Conservation (phyloP, 2,329 filamentous ascomycete species). For the Trichocomaceae sp. region DNA sequence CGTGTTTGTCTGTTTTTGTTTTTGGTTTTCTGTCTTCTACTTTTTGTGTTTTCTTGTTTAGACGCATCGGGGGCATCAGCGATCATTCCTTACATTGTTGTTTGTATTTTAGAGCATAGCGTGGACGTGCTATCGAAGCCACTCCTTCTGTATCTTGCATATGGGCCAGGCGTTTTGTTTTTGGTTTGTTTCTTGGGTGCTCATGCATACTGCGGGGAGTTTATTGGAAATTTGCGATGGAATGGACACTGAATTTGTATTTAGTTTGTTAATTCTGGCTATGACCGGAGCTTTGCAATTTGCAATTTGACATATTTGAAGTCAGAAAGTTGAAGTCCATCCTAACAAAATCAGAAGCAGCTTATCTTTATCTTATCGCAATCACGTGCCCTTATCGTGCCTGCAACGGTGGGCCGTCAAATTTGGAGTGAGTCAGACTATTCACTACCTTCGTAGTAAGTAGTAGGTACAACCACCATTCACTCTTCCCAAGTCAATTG, state of each 20-base stretch:
- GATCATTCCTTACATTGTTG: constrained; percentile 14
- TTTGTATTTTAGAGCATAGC: constrained; percentile 13
- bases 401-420: not conserved
- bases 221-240: not conserved
- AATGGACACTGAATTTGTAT: not conserved
- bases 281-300: not conserved
- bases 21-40: no score
- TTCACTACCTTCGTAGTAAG: no score
- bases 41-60: constrained; percentile 8
- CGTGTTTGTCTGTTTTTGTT: constrained; percentile 4
- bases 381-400: constrained; percentile 4
- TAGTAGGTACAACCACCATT: not conserved
- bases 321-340: no score
- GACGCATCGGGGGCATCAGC: constrained; percentile 15
- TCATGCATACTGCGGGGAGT: not conserved
- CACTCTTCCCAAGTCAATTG: not conserved
- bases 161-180: constrained; percentile 11
- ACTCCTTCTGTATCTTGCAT: constrained; percentile 16
- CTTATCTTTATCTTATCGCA: not conserved
- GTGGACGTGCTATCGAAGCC: constrained; percentile 17
- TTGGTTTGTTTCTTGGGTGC: not conserved
- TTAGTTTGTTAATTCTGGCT: constrained; percentile 5
- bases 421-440: not conserved
- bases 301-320: not conserved
- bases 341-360: no score